Conservation (phyloP, 768 basidiomycete genomes). For the Tubosaeta sp. region DNA sequence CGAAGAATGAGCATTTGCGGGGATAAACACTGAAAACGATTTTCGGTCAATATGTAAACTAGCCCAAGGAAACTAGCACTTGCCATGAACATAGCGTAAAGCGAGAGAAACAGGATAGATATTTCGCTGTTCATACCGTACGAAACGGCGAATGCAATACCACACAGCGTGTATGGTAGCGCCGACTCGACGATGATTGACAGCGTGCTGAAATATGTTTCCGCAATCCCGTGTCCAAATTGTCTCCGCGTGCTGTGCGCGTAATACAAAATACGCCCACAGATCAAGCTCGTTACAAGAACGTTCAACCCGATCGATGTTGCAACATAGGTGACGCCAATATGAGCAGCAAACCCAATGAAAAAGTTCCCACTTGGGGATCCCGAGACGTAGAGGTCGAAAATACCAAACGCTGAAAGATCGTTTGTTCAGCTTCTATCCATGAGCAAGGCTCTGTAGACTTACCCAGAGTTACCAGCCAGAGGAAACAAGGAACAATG, state of each 20-base stretch:
- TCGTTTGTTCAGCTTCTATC: background rate
- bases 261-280: conserved; percentile 11
- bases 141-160: conserved; percentile 11
- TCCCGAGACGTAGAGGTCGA: conserved; percentile 4
- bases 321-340: conserved; percentile 11
- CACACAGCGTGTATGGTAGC: conserved; percentile 11
- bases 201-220: conserved; percentile 5
- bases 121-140: conserved; percentile 6
- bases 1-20: conserved; percentile 17
- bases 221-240: background rate
- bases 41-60: background rate
- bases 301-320: conserved; percentile 10
- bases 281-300: conserved; percentile 8
- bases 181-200: conserved; percentile 13
- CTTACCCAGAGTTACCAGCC: conserved; percentile 4
- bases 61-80: background rate
- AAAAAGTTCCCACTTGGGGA: conserved; percentile 5
- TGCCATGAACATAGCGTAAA: conserved; percentile 13
- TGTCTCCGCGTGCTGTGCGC: conserved; percentile 1
- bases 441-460: background rate
- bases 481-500: conserved; percentile 10
- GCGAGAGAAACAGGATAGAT: conserved; percentile 10
- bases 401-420: conserved; percentile 4
- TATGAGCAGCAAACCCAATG: conserved; percentile 5
- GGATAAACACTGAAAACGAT: conserved; percentile 5